Base-by-base conservation (phyloP, 805 yeast species). In the Candida awuae region DNA sequence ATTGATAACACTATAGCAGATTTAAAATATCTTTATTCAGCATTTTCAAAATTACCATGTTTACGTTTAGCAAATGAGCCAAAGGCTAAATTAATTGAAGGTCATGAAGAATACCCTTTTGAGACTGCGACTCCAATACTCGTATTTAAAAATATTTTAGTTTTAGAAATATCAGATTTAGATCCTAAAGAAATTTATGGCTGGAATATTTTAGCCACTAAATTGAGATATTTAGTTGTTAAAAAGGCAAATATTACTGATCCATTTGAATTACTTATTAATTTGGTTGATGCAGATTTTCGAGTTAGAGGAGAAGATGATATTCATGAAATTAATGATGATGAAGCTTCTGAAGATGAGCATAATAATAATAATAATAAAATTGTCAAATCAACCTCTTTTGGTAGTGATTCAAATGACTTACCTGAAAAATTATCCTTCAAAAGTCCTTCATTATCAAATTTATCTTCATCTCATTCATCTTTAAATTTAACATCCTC, bases 91-190 rank as follows among this genome's bases (percentile, higher is more conserved):
- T 59, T 74, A 32, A 77, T 78, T 21, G 68, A 65, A 35, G 77
- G 78, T 3, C 79, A 76, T 53, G 83, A 78, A 50, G 84, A 78
- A 52, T 78, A 73, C 52, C 85, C 84, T 0, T 77, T 80, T 53
- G 85, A 79, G 50, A 76, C 84, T 4, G 70, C 80, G 4, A 78
- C 80, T 8, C 84, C 85, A 3, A 53, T 79, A n/a, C 61, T 61
- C 29, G 65, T 74, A 55, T 79, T 78, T 55, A 77, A 75, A 44
- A 79, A 76, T 51, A 58, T 78, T 34, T 73, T 77, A 35, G 81
- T 78, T 16, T 59, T 78, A 32, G 85, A 78, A 51, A 55, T 79
- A 3, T 63, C 65, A 20, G 81, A 76, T 41, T 62, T 75, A 42
- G 82, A 76, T 45, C 80, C 82, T 15, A 74, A 76, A 44, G 81